Evolutionary conservation across 805 yeast genomes (phyloP).

Genomic region (Lipomyces spencermartinsiae): DNA sequence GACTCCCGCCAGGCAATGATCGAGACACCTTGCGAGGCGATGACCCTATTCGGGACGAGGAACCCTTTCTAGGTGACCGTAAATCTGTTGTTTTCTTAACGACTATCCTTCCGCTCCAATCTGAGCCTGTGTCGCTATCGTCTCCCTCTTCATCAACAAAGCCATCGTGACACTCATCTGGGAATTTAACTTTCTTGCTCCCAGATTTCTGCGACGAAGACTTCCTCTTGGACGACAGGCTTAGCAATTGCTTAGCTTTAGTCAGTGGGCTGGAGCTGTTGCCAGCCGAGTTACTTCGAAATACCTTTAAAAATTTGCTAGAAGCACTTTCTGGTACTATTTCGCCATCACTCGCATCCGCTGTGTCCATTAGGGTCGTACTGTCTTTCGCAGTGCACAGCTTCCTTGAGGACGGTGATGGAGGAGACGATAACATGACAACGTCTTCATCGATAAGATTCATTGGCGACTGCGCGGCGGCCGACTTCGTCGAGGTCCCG

Average conservation of each 20-base stretch:
- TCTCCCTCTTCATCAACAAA: slow-evolving; percentile 16
- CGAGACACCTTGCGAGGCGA: slow-evolving; percentile 22
- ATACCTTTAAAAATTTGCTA: slow-evolving; percentile 7
- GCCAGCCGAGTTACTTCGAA: slow-evolving; percentile 15
- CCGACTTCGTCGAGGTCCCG: neutral
- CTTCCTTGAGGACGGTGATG: slow-evolving; percentile 13
- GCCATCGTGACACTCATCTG: slow-evolving; percentile 9
- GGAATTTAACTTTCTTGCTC: neutral
- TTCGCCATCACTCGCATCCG: neutral
- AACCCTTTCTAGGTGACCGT: slow-evolving; percentile 31
- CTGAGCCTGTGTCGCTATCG: slow-evolving; percentile 28
- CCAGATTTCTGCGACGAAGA: slow-evolving; percentile 17
- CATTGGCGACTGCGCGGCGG: neutral
- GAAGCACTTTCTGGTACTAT: slow-evolving; percentile 3
- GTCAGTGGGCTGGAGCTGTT: slow-evolving; percentile 19
- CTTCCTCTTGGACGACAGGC: neutral
- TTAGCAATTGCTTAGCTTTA: slow-evolving; percentile 12
- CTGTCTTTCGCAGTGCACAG: neutral
- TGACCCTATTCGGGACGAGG: slow-evolving; percentile 39
- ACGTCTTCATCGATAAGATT: slow-evolving; percentile 28
- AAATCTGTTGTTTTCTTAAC: slow-evolving; percentile 30
- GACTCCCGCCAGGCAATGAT: neutral
- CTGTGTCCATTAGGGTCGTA: neutral
- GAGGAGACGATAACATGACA: slow-evolving; percentile 27
- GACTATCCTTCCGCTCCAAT: slow-evolving; percentile 25